Conservation (phyloP, 441 rosid species). For the Jatropha podagrica region DNA sequence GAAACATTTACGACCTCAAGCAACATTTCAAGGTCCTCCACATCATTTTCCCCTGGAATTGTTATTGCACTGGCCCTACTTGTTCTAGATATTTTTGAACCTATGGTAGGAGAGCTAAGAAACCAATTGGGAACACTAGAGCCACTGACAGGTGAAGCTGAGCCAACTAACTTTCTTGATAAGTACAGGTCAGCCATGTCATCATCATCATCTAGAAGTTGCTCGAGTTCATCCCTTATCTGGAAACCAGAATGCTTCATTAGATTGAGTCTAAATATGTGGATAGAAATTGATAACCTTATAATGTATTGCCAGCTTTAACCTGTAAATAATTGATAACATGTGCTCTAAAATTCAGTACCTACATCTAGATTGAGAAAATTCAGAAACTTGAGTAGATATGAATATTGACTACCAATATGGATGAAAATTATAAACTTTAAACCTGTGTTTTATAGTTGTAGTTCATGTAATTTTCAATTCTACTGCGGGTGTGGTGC, state of each 20-base stretch:
- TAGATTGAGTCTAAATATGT: background rate
- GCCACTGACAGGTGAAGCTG: constrained; percentile 66
- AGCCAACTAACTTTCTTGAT: constrained; percentile 68
- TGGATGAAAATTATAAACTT: background rate
- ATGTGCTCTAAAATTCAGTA: background rate
- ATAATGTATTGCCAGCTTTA: background rate
- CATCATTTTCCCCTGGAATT: constrained; percentile 77
- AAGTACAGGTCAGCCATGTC: constrained; percentile 96
- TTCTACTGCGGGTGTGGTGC: background rate
- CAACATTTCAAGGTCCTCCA: constrained; percentile 98
- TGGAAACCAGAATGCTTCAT: constrained; percentile 7
- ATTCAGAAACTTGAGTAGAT: background rate
- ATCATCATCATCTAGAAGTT: constrained; percentile 84
- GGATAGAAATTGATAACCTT: background rate
- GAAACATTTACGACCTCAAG: constrained; percentile 62
- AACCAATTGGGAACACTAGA: constrained; percentile 65
- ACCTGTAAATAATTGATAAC: background rate
- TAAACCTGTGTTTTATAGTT: background rate
- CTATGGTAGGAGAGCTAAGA: constrained; percentile 67
- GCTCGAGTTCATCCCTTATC: constrained; percentile 83
- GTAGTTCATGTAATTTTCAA: background rate
- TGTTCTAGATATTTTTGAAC: constrained; percentile 85
- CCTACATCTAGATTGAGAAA: background rate
- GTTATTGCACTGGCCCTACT: constrained; percentile 79
- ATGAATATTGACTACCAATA: background rate